Evolutionary conservation across 75 land plant species (phyloP).

Genomic region (Sequoiadendron giganteum): DNA sequence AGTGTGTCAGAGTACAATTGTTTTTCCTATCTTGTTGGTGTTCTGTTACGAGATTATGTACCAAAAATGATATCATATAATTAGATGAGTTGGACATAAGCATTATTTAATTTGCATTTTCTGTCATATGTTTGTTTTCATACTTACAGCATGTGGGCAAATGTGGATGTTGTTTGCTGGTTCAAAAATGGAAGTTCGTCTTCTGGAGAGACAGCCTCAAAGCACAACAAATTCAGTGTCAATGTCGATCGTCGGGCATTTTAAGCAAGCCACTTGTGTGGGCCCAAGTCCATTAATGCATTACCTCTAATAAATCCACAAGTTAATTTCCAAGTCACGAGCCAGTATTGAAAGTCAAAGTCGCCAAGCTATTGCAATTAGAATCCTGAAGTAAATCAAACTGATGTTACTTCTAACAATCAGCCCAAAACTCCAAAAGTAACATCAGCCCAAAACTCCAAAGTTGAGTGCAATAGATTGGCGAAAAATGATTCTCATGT

Average conservation of each 20-base stretch:
- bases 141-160: background rate
- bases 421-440: constrained; percentile 2
- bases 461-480: background rate
- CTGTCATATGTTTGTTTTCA: background rate
- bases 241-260: background rate
- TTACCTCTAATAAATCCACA: background rate
- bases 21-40: background rate
- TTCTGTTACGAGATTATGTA: background rate
- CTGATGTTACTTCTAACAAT: background rate
- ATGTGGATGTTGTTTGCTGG: constrained; percentile 26
- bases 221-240: constrained; percentile 10
- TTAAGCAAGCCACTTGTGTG: background rate
- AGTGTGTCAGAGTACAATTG: background rate
- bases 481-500: no score
- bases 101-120: background rate
- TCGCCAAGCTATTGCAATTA: constrained; percentile 1
- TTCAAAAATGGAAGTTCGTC: constrained; percentile 33
- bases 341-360: background rate
- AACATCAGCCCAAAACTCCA: constrained; percentile 5
- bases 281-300: background rate
- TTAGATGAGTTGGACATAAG: no score
- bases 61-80: no score
- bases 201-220: constrained; percentile 14
- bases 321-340: background rate
- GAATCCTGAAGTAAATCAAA: background rate